phyloP scores from a whole-genome alignment of 2,329 filamentous ascomycete species.

The Alternaria alternata region DNA sequence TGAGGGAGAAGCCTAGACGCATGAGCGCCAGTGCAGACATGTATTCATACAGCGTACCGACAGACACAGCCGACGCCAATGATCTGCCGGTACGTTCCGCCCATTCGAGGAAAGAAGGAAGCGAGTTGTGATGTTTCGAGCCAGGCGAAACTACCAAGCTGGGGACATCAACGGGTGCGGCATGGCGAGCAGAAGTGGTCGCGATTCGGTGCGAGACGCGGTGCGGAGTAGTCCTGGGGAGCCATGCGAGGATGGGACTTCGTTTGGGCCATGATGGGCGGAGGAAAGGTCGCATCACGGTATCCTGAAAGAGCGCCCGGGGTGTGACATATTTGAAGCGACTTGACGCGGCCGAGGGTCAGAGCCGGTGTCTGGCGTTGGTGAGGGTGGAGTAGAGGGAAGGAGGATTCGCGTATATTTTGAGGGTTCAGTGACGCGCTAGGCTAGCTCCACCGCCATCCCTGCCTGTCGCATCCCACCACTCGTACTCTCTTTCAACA shows the following conservation, averaged over 20 bases:
- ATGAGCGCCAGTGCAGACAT: constrained; percentile 65
- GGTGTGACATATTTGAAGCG: constrained; percentile 35
- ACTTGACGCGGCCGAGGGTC: not conserved
- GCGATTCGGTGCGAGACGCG: constrained; percentile 39
- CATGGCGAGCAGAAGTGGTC: constrained; percentile 34
- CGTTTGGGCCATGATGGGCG: constrained; percentile 34
- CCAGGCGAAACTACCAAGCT: constrained; percentile 40
- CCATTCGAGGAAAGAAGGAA: constrained; percentile 71
- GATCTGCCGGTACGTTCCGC: constrained; percentile 66
- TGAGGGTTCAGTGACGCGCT: constrained; percentile 17
- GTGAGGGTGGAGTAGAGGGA: constrained; percentile 9
- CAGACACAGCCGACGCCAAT: constrained; percentile 66
- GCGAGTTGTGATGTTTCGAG: constrained; percentile 65
- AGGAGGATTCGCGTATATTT: constrained; percentile 29
- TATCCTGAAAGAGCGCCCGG: not conserved
- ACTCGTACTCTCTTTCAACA: not conserved
- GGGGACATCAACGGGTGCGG: constrained; percentile 38
- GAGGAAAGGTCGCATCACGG: constrained; percentile 40
- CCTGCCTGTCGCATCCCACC: not conserved
- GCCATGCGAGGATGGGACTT: constrained; percentile 29
- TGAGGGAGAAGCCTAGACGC: constrained; percentile 69
- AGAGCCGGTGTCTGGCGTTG: not conserved
- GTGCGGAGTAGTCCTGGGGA: constrained; percentile 31
- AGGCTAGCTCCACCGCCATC: constrained; percentile 31
- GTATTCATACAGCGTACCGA: constrained; percentile 83